Conservation (phyloP, 2,329 filamentous ascomycete genomes). For the Paramyrothecium roridum region DNA sequence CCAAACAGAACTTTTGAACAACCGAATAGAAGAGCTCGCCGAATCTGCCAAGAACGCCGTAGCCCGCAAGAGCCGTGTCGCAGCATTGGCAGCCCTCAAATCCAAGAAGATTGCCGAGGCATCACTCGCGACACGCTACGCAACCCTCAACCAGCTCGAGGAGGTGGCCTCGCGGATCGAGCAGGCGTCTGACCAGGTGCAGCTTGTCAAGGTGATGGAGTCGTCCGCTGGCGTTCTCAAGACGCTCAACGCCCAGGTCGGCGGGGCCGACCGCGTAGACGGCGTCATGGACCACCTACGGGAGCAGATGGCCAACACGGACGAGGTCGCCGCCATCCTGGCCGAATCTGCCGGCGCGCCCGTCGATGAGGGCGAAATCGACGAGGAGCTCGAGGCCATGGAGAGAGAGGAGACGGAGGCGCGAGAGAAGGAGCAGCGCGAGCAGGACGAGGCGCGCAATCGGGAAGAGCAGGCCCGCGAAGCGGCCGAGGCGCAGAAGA, state of each 20-base stretch:
- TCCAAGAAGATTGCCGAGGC: constrained; percentile 80
- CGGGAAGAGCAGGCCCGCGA: constrained; percentile 40
- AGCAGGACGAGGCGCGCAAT: constrained; percentile 32
- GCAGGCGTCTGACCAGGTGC: constrained; percentile 79
- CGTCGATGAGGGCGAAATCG: constrained; percentile 79
- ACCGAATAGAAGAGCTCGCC: constrained; percentile 64
- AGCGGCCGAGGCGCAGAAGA: constrained; percentile 46
- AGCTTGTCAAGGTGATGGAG: constrained; percentile 80
- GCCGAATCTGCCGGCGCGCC: constrained; percentile 53
- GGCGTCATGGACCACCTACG: constrained; percentile 71
- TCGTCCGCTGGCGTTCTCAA: constrained; percentile 70
- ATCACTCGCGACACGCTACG: constrained; percentile 67
- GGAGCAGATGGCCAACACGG: constrained; percentile 76
- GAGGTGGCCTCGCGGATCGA: constrained; percentile 80
- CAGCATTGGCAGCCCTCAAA: constrained; percentile 74
- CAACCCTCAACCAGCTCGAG: constrained; percentile 77
- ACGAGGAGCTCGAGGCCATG: constrained; percentile 80
- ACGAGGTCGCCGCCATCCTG: constrained; percentile 78
- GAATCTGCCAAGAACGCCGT: constrained; percentile 68
- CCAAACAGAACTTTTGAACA: constrained; percentile 65
- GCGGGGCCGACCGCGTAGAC: constrained; percentile 73
- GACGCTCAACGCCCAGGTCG: constrained; percentile 71
- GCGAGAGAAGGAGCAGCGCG: constrained; percentile 46
- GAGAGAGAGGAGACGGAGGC: constrained; percentile 57
- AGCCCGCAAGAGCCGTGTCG: constrained; percentile 66